These are phyloP conservation scores for Stentor coeruleus DNA, from an alignment of 73 alveolate genomes.

Conservation along the genomic window DNA sequence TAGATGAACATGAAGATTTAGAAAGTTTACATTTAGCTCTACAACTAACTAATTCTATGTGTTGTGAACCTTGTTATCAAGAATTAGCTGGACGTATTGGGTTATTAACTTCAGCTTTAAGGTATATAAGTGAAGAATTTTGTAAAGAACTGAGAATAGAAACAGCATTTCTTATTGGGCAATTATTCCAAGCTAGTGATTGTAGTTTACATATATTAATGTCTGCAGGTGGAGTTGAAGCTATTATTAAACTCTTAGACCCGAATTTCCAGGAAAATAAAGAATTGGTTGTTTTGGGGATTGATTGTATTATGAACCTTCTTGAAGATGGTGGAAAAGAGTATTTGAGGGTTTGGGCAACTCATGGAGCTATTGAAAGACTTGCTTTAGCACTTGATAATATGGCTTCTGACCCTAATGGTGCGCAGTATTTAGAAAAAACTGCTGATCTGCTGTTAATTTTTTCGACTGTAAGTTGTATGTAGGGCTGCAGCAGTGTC, in stretches of 20 bases:
- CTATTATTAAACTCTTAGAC: slow-evolving; percentile 41
- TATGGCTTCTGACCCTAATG: neutral
- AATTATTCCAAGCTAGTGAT: slow-evolving; percentile 26
- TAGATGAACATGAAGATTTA: slow-evolving; percentile 31
- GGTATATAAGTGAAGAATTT: slow-evolving; percentile 36
- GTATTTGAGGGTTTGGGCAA: neutral
- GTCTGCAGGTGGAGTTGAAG: slow-evolving; percentile 44
- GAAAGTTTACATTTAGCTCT: slow-evolving; percentile 30
- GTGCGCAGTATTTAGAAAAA: neutral
- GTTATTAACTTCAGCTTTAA: slow-evolving; percentile 24
- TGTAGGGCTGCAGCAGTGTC: slow-evolving; percentile 19
- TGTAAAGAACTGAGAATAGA: slow-evolving; percentile 53
- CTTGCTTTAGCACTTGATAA: slow-evolving; percentile 12
- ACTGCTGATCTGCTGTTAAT: slow-evolving; percentile 1
- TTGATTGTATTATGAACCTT: slow-evolving; percentile 12
- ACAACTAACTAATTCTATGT: slow-evolving; percentile 38
- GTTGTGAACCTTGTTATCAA: slow-evolving; percentile 32
- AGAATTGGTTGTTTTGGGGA: slow-evolving; percentile 40
- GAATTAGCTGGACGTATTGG: slow-evolving; percentile 45
- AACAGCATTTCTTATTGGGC: slow-evolving; percentile 47
- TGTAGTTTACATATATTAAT: slow-evolving; percentile 31
- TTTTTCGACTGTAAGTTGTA: slow-evolving; percentile 16
- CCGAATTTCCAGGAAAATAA: slow-evolving; percentile 35
- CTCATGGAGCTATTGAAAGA: slow-evolving; percentile 9
- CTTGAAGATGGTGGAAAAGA: neutral